Evolutionary conservation across 2,329 filamentous ascomycete genomes (phyloP), one percentile per base, ranked within the genome.

Genomic region (Ophiosphaerella herpotricha): DNA sequence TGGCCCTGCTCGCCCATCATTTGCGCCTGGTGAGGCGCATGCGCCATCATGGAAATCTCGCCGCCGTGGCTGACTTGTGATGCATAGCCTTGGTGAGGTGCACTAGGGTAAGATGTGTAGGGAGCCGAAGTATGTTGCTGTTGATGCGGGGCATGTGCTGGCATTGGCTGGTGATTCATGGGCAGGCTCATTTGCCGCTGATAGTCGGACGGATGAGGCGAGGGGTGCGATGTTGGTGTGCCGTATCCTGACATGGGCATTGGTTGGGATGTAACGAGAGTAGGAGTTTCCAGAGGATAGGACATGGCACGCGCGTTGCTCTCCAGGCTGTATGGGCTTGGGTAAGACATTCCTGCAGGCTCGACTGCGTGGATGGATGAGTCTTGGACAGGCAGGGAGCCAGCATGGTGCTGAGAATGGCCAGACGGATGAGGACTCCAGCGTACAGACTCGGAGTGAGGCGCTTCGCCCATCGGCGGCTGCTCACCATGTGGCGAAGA

Each of bases 1-100:
- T 65, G 70, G n/a, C 66, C 63, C 43, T 70, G 67, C 43, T 72
- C 69, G 26, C 63, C 62, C 61, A 75, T 74, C 71, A 75, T 73
- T 43, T 69, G 70, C 18, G 63, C 38, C 47, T 70, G 69, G 42
- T 71, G 69, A 33, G 64, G 58, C 21, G 66, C 59, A 14, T 68
- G 70, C 21, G 64, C 62, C 70, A 73, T 72, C 70, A 74, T 68
- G 7, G 66, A 61, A 65, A 71, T 71, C 11, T 74, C 71, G 18
- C 67, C 61, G 1, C 63, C 60, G 37, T 74, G 72, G 34, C 60
- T 71, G 12, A 55, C 64, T 44, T 70, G 67, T 21, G 70, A 64
- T n/a, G 70, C 58, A 43, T 70, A 74, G 16, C 59, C 58, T 47
- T 68, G 70, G 40, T 69, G 68, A 7, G 54, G 60, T 12, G 55